Evolutionary conservation across 2,329 filamentous ascomycete species (phyloP), one percentile per base, ranked within the genome.

Genomic region (Magnaporthiopsis incrustans): DNA sequence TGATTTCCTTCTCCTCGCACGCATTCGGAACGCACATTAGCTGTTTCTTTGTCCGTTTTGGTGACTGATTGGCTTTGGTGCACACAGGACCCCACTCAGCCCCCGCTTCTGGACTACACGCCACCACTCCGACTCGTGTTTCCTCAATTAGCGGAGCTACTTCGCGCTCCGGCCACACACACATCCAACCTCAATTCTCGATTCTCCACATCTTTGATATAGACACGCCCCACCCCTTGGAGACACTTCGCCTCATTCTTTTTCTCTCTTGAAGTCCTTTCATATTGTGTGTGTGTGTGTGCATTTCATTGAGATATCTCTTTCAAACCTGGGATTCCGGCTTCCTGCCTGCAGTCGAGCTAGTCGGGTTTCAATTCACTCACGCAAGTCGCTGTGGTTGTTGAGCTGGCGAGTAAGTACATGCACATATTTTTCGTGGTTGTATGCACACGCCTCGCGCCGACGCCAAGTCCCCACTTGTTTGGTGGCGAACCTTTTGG

Each of bases 1-100:
- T 59, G 44, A 53, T 32, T 59, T 22, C n/a, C 30, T 30, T 58
- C 27, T 27, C 26, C n/a, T 22, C 15, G 18, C 57, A 59, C 27
- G 27, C 18, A 32, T 53, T 53, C 44, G 44, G 44, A 53, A 25
- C n/a, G n/a, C 22, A 53, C 44, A n/a, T 53, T 22, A 53, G 22
- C 44, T 53, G 18, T 22, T 50, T 53, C 44, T 25, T 25, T 53
- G 22, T 53, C 44, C 44, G 44, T 53, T 53, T 8, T 53, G 10
- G 44, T 53, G 44, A 53, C 44, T 53, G 27, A 59, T 59, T 33
- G 57, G 32, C 57, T 58, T 58, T 58, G 57, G 57, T 30, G 27
- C 57, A 15, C 18, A 58, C 57, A 58, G 32, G 32, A 60, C 59
- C 59, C 59, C 59, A 38, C 32, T 22, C 10, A 60, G 25, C n/a